Evolutionary conservation across 164 flowering plant species (phyloP), one percentile per base, ranked within the genome.

Genomic region (Buxus sempervirens): DNA sequence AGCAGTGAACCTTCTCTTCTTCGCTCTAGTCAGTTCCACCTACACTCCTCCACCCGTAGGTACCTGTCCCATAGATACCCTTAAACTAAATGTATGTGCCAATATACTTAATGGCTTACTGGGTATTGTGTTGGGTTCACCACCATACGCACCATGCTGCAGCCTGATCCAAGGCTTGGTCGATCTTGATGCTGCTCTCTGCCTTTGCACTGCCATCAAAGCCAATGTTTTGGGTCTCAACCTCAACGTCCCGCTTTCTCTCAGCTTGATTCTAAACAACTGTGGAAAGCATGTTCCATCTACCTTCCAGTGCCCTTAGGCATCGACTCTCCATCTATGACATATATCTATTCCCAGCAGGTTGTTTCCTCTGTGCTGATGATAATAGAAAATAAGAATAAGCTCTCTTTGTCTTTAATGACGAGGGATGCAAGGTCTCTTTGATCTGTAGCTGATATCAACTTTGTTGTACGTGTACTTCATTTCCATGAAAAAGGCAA

Each of bases 131-230:
- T 21, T 71, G 3, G 68, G 68, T 12, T 22, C 24, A 24, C 64
- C 63, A 2, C 48, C 15, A 16, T n/a, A 60, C 9, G 22, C 27
- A 42, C 60, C 74, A 9, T 72, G 70, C 54, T 72, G 74, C 69
- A 65, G 25, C 18, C 24, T 72, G 23, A 54, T 72, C 38, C 14
- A 32, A 18, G 65, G 65, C 10, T 53, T 72, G 38, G 25, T 51
- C 2, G 74, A 72, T 19, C 48, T 55, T 5, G 69, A 66, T 16
- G 69, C 61, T 14, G 60, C 60, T 0, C 27, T 38, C 21, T 66
- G 74, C 65, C 70, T 72, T 41, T 67, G 70, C 63, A 48, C 54
- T 19, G 70, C 63, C 54, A 38, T 67, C 38, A 67, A 49, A 42
- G 70, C 60, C 16, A 66, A 72, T 14, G 51, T 69, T 0, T 13